A percentile compares a stretch with the other conserved stretches of the same genome.
These are phyloP conservation scores for Exophiala lecanii-corni DNA, from an alignment of 2,329 filamentous ascomycete species.

Conservation along the genomic window DNA sequence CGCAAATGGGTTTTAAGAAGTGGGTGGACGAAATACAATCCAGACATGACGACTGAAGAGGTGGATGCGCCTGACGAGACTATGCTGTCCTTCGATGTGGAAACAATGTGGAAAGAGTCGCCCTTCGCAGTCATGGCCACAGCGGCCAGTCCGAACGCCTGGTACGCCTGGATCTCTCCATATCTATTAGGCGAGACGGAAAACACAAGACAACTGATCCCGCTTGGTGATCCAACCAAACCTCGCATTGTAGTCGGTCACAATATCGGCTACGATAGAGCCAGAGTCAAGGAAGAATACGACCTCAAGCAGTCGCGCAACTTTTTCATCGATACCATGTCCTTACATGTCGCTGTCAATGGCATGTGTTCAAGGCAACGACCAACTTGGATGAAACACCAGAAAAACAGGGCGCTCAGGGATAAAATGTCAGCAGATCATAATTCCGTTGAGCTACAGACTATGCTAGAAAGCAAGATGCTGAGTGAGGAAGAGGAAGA, in stretches of 20 bases:
- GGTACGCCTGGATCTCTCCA: slow-evolving; percentile 97
- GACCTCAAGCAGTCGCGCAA: slow-evolving; percentile 75
- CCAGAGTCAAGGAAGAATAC: slow-evolving; percentile 85
- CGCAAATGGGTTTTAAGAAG: slow-evolving; percentile 72
- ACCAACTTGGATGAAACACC: slow-evolving; percentile 95
- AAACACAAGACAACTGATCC: slow-evolving; percentile 74
- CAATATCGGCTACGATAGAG: slow-evolving; percentile 92
- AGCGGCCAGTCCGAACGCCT: slow-evolving; percentile 79
- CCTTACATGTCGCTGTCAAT: slow-evolving; percentile 92
- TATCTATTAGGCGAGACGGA: slow-evolving; percentile 84
- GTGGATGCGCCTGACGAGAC: slow-evolving; percentile 74
- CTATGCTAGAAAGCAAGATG: slow-evolving; percentile 63
- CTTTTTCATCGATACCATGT: slow-evolving; percentile 95
- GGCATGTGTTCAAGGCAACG: slow-evolving; percentile 97
- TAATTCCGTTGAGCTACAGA: slow-evolving; percentile 65
- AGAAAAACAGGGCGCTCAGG: slow-evolving; percentile 78
- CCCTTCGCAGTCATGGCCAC: slow-evolving; percentile 96
- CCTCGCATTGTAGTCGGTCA: slow-evolving; percentile 83
- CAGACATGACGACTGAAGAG: slow-evolving; percentile 65
- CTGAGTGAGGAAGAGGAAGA: slow-evolving; percentile 83
- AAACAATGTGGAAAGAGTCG: slow-evolving; percentile 92
- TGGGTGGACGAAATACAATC: slow-evolving; percentile 91
- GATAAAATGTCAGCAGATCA: slow-evolving; percentile 72
- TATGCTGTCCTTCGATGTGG: slow-evolving; percentile 89
- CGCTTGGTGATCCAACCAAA: slow-evolving; percentile 70